Evolutionary conservation across 768 basidiomycete species (phyloP).

Genomic region (Termitomyces sp.): DNA sequence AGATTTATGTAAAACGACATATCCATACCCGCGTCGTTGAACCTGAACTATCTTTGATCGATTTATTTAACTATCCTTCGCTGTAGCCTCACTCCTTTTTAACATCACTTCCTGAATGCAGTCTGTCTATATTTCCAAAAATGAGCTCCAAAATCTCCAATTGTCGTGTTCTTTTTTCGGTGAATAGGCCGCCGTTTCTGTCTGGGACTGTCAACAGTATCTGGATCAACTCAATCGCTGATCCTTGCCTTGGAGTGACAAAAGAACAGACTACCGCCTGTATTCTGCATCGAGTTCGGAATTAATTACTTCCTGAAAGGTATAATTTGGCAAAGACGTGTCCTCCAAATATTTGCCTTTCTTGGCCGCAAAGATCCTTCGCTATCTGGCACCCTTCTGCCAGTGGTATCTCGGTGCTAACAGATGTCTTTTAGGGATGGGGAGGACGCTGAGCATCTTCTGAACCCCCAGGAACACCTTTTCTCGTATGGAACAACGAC

Average conservation of each 20-base stretch:
- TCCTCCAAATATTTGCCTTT: not conserved
- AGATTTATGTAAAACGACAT: not conserved
- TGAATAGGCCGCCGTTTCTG: too few relatives aligned
- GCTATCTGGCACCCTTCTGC: not conserved
- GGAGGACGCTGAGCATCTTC: not conserved
- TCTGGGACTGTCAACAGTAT: too few relatives aligned
- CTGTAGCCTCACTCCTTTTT: not conserved
- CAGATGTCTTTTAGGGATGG: not conserved
- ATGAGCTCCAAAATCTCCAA: too few relatives aligned
- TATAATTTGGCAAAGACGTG: not conserved
- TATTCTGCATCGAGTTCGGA: too few relatives aligned
- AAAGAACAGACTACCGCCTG: too few relatives aligned
- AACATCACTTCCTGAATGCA: too few relatives aligned
- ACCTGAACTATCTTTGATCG: not conserved
- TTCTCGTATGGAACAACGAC: not conserved
- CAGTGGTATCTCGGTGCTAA: not conserved
- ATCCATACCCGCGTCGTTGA: not conserved
- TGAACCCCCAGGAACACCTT: not conserved
- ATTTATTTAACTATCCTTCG: not conserved
- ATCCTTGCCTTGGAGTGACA: too few relatives aligned
- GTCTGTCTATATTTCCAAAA: too few relatives aligned
- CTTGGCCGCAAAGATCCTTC: not conserved
- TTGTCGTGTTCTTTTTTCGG: too few relatives aligned
- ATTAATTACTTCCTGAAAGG: not conserved
- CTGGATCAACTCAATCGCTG: too few relatives aligned